A percentile compares a stretch with the other conserved stretches of the same genome.
phyloP scores from a whole-genome alignment of 306 rosid species.

The Cucumis sativus region DNA sequence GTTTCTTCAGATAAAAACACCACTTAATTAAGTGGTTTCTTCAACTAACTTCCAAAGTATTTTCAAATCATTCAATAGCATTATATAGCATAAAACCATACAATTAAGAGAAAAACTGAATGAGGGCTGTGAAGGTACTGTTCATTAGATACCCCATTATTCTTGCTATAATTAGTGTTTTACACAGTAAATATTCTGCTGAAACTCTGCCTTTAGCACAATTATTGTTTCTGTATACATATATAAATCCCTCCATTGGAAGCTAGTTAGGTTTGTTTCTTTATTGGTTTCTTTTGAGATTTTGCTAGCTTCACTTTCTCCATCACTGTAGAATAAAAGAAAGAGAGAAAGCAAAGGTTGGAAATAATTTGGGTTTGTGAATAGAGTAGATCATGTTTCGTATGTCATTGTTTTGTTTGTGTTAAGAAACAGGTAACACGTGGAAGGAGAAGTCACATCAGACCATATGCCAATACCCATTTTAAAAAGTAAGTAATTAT shows the following conservation, averaged over 20 bases:
- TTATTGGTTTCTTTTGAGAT: background rate
- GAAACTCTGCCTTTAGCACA: too few species aligned
- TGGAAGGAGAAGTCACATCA: conserved; percentile 43
- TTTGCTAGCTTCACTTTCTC: background rate
- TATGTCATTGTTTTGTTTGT: background rate
- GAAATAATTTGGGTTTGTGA: conserved; percentile 1
- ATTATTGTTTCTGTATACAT: too few species aligned
- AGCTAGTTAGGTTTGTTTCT: background rate
- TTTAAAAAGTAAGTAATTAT: conserved; percentile 52
- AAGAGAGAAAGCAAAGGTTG: background rate
- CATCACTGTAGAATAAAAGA: background rate
- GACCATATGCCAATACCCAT: conserved; percentile 24
- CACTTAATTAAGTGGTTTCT: background rate
- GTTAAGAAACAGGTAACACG: conserved; percentile 21
- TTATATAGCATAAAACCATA: background rate
- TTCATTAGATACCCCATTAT: background rate
- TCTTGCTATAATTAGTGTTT: background rate
- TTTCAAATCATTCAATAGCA: background rate
- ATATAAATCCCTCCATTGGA: too few species aligned
- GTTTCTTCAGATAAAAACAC: background rate
- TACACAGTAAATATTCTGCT: too few species aligned
- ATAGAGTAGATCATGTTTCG: background rate
- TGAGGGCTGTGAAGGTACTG: background rate
- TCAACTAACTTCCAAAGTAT: background rate
- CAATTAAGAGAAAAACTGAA: background rate